Base-by-base conservation (phyloP, 805 yeast genomes). In the Wickerhamomyces subpelliculosus region DNA sequence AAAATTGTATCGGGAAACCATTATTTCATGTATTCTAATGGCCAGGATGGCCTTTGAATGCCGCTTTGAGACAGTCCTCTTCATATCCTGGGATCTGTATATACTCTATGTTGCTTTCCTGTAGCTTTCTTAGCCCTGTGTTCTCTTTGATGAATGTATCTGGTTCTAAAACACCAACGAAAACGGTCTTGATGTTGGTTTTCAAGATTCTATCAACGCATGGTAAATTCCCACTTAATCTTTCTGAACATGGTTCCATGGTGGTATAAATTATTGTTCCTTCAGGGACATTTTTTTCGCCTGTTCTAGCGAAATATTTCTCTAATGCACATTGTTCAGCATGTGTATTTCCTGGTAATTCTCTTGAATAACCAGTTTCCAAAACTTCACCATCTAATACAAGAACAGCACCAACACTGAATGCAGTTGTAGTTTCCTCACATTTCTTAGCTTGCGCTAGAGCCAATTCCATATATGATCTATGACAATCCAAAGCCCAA, bases 321-420 rank as follows among this genome's bases (percentile, higher is more conserved):
- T 79, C 83, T 40, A 93, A 55, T 0, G 96, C 96, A 65, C 94
- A 83, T 57, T 93, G 96, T 53, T 93, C 98, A 4, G 98, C 98
- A 58, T 90, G 98, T 0, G 98, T 90, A 59, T 90, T 93, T 0
- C 97, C 98, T 16, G 82, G 84, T 3, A 89, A 64, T 58, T 93
- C 98, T 38, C 97, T 70, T 0, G 97, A 86, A 53, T 75, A 87
- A 0, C 98, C 98, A 0, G 85, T 78, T 8, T 83, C 70, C n/a
- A 93, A 55, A 0, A 90, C 65, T 37, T 72, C 52, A 18, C 71
- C 72, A 27, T 84, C 82, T 39, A 71, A 61, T 0, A 78, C 90
- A 5, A 93, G 64, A 0, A 87, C 79, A 0, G 96, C 94, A 6
- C 98, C 98, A n/a, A 93, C 97, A 45, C 89, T 78, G 56, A 84